Evolutionary conservation across 345 rosid species (phyloP), one percentile per base, ranked within the genome.

Genomic region (Camelina hispida): DNA sequence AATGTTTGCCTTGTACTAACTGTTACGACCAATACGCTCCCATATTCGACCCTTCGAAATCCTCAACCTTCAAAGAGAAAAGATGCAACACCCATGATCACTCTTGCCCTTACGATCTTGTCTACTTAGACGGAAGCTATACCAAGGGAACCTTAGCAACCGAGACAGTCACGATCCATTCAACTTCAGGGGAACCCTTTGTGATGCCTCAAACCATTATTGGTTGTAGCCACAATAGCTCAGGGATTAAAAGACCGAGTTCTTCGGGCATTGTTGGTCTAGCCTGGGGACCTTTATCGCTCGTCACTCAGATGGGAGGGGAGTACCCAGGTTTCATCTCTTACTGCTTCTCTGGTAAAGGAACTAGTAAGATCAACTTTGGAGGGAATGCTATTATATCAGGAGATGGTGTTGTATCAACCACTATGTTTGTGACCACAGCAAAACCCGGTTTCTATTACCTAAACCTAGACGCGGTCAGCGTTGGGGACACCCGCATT

Each of bases 1-100:
- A 74, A 74, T 74, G 78, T 18, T 48, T 67, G 34, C 66, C 66
- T 37, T 74, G 78, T 25, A 0, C 18, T 25, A 25, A 58, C 61
- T 74, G 78, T 13, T 66, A 6, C 53, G 6, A 12, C 16, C 72
- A 58, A 53, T 1, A 1, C 15, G 18, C 15, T 74, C 67, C 78
- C 1, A 47, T 74, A 3, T 47, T 56, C 20, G 60, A 74, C 42
- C 78, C 66, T 56, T 34, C 59, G 1, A 56, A 22, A 35, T 74
- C 66, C 11, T 66, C 59, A 48, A 66, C 71, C 7, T 50, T 50
- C 71, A 34, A 51, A 34, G 30, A 17, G 17, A n/a, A 9, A 28
- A 57, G 0, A 18, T 73, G 78, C 5, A 28, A 28, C 30, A 28
- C 30, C 30, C 0, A 20, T 4, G 23, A 12, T 4, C 23, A 59